Base-by-base conservation (phyloP, 148 eudicot genomes). In the Rhododendron griersonianum region DNA sequence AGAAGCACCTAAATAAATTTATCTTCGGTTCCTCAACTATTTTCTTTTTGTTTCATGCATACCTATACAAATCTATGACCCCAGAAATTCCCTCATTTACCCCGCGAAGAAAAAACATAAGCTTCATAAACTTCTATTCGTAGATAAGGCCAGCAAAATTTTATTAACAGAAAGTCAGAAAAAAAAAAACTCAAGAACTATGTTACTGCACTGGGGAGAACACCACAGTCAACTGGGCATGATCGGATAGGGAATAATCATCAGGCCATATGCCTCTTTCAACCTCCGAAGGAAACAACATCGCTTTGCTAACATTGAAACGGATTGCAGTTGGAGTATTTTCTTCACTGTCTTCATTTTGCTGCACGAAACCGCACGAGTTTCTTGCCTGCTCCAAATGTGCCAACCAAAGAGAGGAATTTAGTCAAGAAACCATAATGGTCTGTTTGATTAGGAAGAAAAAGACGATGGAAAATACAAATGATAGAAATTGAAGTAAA, bases 221-320 rank as follows among this genome's bases (percentile, higher is more conserved):
- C 82, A 87, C 92, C 81, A 90, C 93, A 23, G 89, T 90, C 74
- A 92, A 85, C 83, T 45, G 79, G 30, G 93, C 93, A 86, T 92
- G 93, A 86, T 92, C 93, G 5, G 93, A 92, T n/a, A 92, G 89
- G 25, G 84, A 83, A 86, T 90, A 92, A 80, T 86, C 84, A 25
- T 90, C 91, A 0, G 93, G 93, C 93, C 93, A 92, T 79, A 83
- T 87, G 30, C 93, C 93, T 73, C 80, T 83, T 84, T 92, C 89
- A 8, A 84, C 93, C 85, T 92, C 93, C 3, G 53, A 47, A 73
- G 93, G 93, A 50, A 85, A 87, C 51, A 92, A 87, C 51, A 61
- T 71, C 0, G 93, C 93, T 65, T 92, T 90, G 78, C 85, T 86
- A 14, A 92, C 93, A 14, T 74, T 85, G 50, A 90, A 92, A 7